Conservation (phyloP, 768 basidiomycete genomes). For the Kwoniella heveanensis region DNA sequence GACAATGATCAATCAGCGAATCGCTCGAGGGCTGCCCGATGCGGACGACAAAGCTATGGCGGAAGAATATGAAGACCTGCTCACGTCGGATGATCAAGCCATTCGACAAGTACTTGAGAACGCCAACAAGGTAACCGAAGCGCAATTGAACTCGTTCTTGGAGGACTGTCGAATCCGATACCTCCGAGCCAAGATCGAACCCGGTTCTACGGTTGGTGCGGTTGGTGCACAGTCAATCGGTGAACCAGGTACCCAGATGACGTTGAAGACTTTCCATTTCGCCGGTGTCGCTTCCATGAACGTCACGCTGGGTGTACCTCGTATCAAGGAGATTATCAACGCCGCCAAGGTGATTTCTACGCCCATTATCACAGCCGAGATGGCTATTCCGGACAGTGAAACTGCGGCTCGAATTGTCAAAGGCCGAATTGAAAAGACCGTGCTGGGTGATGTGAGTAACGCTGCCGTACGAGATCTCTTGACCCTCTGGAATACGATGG, state of each 20-base stretch:
- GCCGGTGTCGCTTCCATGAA: conserved; percentile 99
- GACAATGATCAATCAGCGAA: conserved; percentile 68
- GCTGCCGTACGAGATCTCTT: not conserved
- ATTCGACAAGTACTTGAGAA: conserved; percentile 79
- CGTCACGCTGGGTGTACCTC: conserved; percentile 98
- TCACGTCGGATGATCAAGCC: conserved; percentile 68
- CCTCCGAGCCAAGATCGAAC: conserved; percentile 93
- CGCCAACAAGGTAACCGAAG: conserved; percentile 80
- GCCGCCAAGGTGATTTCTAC: conserved; percentile 97
- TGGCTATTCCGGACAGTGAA: conserved; percentile 77
- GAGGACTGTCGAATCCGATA: conserved; percentile 89
- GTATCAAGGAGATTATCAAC: conserved; percentile 99
- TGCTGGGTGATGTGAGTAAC: conserved; percentile 80
- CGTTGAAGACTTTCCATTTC: conserved; percentile 99
- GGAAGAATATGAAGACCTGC: conserved; percentile 70
- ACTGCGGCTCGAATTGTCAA: conserved; percentile 98
- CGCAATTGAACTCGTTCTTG: conserved; percentile 76
- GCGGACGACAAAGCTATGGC: conserved; percentile 66
- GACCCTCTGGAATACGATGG: too few species aligned
- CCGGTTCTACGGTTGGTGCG: conserved; percentile 96
- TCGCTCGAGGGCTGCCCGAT: conserved; percentile 77
- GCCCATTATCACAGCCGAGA: conserved; percentile 95
- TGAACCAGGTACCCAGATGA: conserved; percentile 99
- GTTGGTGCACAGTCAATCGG: conserved; percentile 99
- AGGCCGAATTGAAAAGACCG: conserved; percentile 90